Base-by-base conservation (phyloP, 352 stramenopile genomes). In the Pythium scleroteichum region DNA sequence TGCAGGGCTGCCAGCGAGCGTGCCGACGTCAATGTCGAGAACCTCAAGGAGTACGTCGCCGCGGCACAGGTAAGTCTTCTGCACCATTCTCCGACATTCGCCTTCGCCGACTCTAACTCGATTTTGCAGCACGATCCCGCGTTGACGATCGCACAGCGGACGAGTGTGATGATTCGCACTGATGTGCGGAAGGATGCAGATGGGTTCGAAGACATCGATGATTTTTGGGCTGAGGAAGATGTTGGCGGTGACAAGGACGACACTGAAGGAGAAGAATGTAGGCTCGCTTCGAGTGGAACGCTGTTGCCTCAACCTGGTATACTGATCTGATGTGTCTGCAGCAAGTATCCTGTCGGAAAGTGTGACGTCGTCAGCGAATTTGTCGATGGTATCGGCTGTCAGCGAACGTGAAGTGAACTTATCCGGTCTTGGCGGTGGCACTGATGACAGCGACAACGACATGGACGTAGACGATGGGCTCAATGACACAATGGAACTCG, bases 121-220 rank as follows among this genome's bases (percentile, higher is more conserved):
- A 13, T 41, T 29, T 8, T 33, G 7, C 51, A 68, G 60, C 33
- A 57, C 20, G 54, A 68, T n/a, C 52, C 53, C 6, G 42, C 33
- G 1, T 39, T 64, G 0, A 42, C 48, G 14, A 23, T 59, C 20
- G 42, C 48, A 10, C 39, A 57, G 32, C 82, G 78, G 13, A 75
- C 76, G 27, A 75, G 71, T 23, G 76, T 87, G 14, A 69, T 85
- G 44, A 76, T 91, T 26, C 82, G 79, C 19, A 73, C 56, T 6
- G 78, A 91, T 19, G 79, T 92, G 42, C 85, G 80, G 17, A 89
- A 85, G 27, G 86, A 95, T 42, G 82, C 75, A 1, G 67, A 93
- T 23, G 86, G 86, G 0, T 95, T 95, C 50, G 83, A 95, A 46
- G 86, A 95, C 47, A 88, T 93, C 42, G 86, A 95, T 65, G 86